Evolutionary conservation across 305 asterid genomes (phyloP).

Genomic region (Fraxinus nigra): DNA sequence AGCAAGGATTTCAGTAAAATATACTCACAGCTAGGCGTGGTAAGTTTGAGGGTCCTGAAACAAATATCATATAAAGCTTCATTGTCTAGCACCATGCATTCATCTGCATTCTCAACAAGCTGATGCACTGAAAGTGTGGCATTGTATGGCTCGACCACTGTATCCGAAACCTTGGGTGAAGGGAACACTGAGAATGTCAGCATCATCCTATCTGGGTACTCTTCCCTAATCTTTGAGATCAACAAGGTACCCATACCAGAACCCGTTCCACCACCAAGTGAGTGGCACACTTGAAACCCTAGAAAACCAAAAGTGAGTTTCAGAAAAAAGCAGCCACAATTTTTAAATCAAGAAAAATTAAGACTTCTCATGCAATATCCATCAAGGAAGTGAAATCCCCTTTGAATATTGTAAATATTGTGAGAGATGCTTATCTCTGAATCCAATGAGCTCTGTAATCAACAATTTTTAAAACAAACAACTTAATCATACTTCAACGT

Average conservation of each 20-base stretch:
- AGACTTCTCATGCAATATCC: neutral
- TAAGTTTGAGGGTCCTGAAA: conserved; percentile 18
- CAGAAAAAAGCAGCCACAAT: neutral
- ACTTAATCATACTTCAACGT: neutral
- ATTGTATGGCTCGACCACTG: conserved; percentile 31
- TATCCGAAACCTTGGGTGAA: conserved; percentile 29
- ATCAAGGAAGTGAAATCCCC: neutral
- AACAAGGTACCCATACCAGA: conserved; percentile 22
- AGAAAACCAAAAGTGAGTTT: neutral
- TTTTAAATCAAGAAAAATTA: neutral
- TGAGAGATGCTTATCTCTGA: neutral
- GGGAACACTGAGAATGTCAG: conserved; percentile 24
- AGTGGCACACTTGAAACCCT: conserved; percentile 22
- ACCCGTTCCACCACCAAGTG: conserved; percentile 22
- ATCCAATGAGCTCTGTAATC: neutral
- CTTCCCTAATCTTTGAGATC: conserved; percentile 22
- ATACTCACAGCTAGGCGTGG: conserved; percentile 20
- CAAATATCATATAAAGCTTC: conserved; percentile 23
- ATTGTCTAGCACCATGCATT: conserved; percentile 30
- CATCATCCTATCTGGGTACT: conserved; percentile 33
- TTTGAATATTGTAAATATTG: neutral
- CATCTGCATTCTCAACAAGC: conserved; percentile 34
- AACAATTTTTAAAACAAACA: neutral
- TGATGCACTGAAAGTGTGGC: conserved; percentile 33
- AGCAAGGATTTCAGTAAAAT: neutral